These are phyloP conservation scores for Lachnellula suecica DNA, from an alignment of 2,329 filamentous ascomycete species.

Conservation along the genomic window DNA sequence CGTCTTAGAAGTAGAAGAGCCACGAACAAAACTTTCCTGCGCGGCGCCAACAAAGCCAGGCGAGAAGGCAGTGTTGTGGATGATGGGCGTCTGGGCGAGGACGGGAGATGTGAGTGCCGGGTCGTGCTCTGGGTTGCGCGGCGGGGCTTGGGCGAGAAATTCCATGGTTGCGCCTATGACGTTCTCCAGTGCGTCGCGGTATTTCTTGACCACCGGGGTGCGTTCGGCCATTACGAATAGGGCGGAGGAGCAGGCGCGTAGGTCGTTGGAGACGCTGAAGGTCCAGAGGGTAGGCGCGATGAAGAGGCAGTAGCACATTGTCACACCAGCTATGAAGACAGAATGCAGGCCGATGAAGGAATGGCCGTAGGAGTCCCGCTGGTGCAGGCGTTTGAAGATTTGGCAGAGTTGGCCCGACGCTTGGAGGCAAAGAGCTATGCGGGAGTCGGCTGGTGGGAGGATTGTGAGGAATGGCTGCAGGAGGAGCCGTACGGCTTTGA, in stretches of 20 bases:
- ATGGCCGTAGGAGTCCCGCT: constrained; percentile 40
- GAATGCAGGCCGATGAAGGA: constrained; percentile 44
- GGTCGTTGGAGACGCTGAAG: constrained; percentile 27
- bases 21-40: constrained; percentile 19
- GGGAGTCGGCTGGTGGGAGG: constrained; percentile 44
- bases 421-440: constrained; percentile 42
- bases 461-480: constrained; percentile 50
- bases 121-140: constrained; percentile 1
- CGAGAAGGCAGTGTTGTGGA: constrained; percentile 2
- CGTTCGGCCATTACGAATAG: constrained; percentile 47
- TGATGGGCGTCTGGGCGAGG: constrained; percentile 1
- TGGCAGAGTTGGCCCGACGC: constrained; percentile 43
- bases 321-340: constrained; percentile 42
- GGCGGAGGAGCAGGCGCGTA: constrained; percentile 41
- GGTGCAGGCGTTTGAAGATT: constrained; percentile 42
- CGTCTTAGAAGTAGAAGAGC: constrained; percentile 5
- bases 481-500: constrained; percentile 48
- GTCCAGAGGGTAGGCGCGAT: constrained; percentile 26
- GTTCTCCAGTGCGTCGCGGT: constrained; percentile 41
- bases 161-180: constrained; percentile 43
- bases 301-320: constrained; percentile 33
- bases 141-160: constrained; percentile 19
- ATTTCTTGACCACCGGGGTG: constrained; percentile 42
- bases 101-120: background rate
- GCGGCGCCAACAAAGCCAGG: constrained; percentile 13